phyloP scores from a whole-genome alignment of 208 protist genomes.

The Vickermania ingenoplastis region DNA sequence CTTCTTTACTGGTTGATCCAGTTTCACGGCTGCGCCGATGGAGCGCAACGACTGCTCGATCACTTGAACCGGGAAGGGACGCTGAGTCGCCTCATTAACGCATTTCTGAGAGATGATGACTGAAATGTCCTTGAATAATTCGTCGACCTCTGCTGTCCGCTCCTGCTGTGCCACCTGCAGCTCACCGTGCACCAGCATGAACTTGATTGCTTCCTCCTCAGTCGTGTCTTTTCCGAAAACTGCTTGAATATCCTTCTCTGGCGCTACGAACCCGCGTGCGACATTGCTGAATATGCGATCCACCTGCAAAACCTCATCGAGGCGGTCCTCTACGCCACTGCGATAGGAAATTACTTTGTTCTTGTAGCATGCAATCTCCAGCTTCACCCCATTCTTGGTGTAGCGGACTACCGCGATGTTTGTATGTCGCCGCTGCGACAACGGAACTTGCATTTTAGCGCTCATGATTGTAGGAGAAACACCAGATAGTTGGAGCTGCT shows the following conservation, averaged over 20 bases:
- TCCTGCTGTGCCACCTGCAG: slow-evolving; percentile 97
- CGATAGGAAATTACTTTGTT: slow-evolving; percentile 90
- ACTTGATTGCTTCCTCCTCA: slow-evolving; percentile 70
- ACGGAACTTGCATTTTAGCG: slow-evolving; percentile 72
- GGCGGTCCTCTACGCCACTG: slow-evolving; percentile 62
- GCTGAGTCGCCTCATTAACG: slow-evolving; percentile 89
- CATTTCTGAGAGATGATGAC: slow-evolving; percentile 95
- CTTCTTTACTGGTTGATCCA: slow-evolving; percentile 87
- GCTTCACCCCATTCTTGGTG: slow-evolving; percentile 64
- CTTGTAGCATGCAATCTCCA: slow-evolving; percentile 89
- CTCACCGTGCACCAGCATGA: slow-evolving; percentile 94
- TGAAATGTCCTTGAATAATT: slow-evolving; percentile 94
- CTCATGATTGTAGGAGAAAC: slow-evolving; percentile 66
- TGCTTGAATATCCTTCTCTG: slow-evolving; percentile 68
- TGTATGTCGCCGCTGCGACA: slow-evolving; percentile 84
- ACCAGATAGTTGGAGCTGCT: too few relatives aligned
- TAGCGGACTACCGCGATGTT: slow-evolving; percentile 86
- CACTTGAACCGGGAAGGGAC: slow-evolving; percentile 78
- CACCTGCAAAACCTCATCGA: slow-evolving; percentile 89
- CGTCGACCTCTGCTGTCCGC: slow-evolving; percentile 87
- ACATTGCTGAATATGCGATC: slow-evolving; percentile 87
- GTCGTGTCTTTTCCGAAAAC: slow-evolving; percentile 51
- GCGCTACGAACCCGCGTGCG: slow-evolving; percentile 60
- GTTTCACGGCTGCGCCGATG: slow-evolving; percentile 88
- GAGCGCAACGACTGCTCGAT: slow-evolving; percentile 94